A percentile compares a stretch with the other conserved stretches of the same genome.
Evolutionary conservation across 495 filamentous ascomycete species (phyloP).

Genomic region (Hypoxylon perforatum): DNA sequence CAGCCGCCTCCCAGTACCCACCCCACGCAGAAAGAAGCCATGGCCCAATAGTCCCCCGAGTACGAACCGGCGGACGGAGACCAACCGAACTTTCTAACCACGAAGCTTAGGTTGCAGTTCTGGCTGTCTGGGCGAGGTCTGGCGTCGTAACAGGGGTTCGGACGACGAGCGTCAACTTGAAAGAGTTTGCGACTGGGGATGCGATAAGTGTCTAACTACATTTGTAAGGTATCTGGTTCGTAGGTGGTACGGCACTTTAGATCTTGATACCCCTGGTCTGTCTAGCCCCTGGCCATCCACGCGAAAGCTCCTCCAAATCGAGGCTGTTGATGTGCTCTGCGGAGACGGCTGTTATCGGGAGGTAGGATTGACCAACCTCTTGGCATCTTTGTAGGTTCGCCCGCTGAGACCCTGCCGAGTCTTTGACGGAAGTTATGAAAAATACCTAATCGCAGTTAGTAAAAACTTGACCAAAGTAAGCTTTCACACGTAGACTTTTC

Average conservation of each 20-base stretch:
- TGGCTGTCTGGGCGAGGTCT: constrained; percentile 11
- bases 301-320: no score
- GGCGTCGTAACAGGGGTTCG: constrained; percentile 12
- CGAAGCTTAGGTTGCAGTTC: no score
- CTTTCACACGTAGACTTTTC: no score
- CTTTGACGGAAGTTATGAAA: background rate
- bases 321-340: no score
- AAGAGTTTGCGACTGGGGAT: background rate
- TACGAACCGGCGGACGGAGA: constrained; percentile 11
- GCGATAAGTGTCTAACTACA: background rate
- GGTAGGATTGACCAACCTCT: constrained; percentile 16
- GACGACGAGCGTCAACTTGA: constrained; percentile 1
- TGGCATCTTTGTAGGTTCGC: background rate
- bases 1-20: constrained; percentile 11
- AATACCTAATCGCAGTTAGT: background rate
- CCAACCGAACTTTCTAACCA: constrained; percentile 2
- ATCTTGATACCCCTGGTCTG: constrained; percentile 11
- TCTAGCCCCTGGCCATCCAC: background rate
- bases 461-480: background rate
- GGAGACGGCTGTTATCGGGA: constrained; percentile 3
- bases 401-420: background rate
- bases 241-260: constrained; percentile 8
- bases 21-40: constrained; percentile 5
- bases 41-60: constrained; percentile 1
- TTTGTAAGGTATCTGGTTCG: constrained; percentile 9